These are phyloP conservation scores for Xylariaceae sp. DNA, from an alignment of 2,329 filamentous ascomycete genomes.

Conservation along the genomic window DNA sequence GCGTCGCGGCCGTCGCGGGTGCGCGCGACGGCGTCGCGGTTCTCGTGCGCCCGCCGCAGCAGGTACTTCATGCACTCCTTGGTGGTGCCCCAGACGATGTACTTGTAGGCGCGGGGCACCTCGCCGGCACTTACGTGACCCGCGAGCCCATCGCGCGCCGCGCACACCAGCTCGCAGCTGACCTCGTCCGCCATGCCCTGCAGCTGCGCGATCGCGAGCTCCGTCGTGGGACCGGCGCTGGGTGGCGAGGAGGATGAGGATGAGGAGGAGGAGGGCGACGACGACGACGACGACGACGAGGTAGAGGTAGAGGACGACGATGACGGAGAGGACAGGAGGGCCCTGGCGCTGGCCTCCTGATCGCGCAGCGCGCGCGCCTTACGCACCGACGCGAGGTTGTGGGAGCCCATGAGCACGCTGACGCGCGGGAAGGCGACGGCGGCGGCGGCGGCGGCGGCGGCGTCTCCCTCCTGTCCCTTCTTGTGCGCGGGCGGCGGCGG, in stretches of 20 bases:
- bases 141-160: constrained; percentile 3
- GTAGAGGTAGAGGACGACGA: no score
- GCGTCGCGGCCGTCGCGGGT: constrained; percentile 56
- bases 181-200: constrained; percentile 97
- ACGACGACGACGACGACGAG: no score
- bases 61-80: constrained; percentile 84
- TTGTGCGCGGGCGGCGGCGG: no score
- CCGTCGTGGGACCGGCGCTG: constrained; percentile 29
- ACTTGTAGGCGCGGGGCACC: constrained; percentile 49
- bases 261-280: no score
- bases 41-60: constrained; percentile 64
- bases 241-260: no score
- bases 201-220: constrained; percentile 66
- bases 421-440: constrained; percentile 44
- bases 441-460: no score
- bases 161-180: constrained; percentile 51
- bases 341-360: no score
- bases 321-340: no score
- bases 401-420: constrained; percentile 68
- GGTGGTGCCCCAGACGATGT: constrained; percentile 62
- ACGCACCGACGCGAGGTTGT: constrained; percentile 68
- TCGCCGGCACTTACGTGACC: constrained; percentile 5
- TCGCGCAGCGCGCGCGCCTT: constrained; percentile 46
- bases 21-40: constrained; percentile 60
- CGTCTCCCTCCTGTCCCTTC: no score